These are phyloP conservation scores for Paraglomus occultum DNA, from an alignment of 192 early-diverging fungal genomes.

Conservation along the genomic window DNA sequence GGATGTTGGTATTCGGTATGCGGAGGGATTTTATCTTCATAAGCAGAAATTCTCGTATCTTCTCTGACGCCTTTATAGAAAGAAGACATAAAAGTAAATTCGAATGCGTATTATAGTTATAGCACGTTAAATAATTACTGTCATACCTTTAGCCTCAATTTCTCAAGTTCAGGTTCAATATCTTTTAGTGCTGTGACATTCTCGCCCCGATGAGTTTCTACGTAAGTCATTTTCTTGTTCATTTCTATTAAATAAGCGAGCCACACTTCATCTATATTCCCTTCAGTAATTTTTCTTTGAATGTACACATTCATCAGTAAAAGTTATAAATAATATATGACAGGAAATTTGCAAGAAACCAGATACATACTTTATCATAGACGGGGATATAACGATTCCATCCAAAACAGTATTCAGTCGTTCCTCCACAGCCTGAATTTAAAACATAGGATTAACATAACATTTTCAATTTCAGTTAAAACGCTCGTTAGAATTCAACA, in stretches of 20 bases:
- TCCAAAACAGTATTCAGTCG: slow-evolving; percentile 74
- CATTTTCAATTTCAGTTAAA: not conserved
- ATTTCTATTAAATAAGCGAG: slow-evolving; percentile 79
- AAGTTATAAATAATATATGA: not conserved
- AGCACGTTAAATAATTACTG: not conserved
- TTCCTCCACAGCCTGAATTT: slow-evolving; percentile 59
- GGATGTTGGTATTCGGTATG: slow-evolving; percentile 89
- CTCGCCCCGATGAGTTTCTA: slow-evolving; percentile 71
- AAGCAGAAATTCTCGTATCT: slow-evolving; percentile 85
- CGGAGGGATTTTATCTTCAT: slow-evolving; percentile 83
- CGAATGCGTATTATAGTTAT: not conserved
- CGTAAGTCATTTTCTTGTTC: slow-evolving; percentile 83
- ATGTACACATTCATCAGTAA: no score
- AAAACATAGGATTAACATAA: slow-evolving; percentile 2
- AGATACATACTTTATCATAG: slow-evolving; percentile 53
- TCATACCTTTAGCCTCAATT: slow-evolving; percentile 71
- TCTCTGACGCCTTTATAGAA: slow-evolving; percentile 65
- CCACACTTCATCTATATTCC: slow-evolving; percentile 91
- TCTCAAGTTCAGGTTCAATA: slow-evolving; percentile 89
- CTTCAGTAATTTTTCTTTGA: slow-evolving; percentile 82
- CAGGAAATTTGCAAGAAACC: not conserved
- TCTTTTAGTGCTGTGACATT: slow-evolving; percentile 80
- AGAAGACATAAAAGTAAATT: not conserved
- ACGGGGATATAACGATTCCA: slow-evolving; percentile 79
- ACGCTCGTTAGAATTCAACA: slow-evolving; percentile 5